phyloP scores from a whole-genome alignment of 2,329 filamentous ascomycete species.

The Exophiala mesophila region DNA sequence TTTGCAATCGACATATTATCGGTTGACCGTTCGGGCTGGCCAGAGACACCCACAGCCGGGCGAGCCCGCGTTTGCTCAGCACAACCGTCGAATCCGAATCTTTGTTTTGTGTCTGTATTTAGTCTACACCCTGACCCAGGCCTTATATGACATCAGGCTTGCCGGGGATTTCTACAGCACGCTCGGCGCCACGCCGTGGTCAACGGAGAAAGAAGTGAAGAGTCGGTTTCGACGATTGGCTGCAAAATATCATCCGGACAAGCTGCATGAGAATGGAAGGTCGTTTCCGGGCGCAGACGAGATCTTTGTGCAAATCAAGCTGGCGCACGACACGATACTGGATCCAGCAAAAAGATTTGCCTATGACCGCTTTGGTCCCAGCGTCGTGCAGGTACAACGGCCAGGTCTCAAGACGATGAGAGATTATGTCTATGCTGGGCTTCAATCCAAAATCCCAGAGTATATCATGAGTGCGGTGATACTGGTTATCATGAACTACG shows the following conservation, averaged over 20 bases:
- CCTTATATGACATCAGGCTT: constrained; percentile 71
- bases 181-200: constrained; percentile 60
- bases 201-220: constrained; percentile 74
- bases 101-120: constrained; percentile 80
- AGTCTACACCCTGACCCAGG: constrained; percentile 86
- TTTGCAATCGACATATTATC: constrained; percentile 77
- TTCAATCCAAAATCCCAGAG: constrained; percentile 42
- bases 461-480: constrained; percentile 37
- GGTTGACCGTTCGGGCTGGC: constrained; percentile 82
- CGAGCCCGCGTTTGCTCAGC: constrained; percentile 63
- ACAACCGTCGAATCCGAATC: constrained; percentile 79
- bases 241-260: constrained; percentile 75
- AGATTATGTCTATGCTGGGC: constrained; percentile 67
- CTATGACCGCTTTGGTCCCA: constrained; percentile 82
- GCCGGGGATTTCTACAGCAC: constrained; percentile 73
- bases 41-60: constrained; percentile 67
- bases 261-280: constrained; percentile 45
- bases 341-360: constrained; percentile 74
- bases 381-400: constrained; percentile 56
- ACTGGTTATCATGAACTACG: constrained; percentile 26
- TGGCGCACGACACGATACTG: constrained; percentile 75
- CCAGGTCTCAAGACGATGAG: constrained; percentile 50
- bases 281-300: constrained; percentile 29
- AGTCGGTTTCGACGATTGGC: constrained; percentile 75
- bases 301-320: constrained; percentile 75